Evolutionary conservation across 106 monocot species (phyloP).

Genomic region (Xerophyta viscosa): DNA sequence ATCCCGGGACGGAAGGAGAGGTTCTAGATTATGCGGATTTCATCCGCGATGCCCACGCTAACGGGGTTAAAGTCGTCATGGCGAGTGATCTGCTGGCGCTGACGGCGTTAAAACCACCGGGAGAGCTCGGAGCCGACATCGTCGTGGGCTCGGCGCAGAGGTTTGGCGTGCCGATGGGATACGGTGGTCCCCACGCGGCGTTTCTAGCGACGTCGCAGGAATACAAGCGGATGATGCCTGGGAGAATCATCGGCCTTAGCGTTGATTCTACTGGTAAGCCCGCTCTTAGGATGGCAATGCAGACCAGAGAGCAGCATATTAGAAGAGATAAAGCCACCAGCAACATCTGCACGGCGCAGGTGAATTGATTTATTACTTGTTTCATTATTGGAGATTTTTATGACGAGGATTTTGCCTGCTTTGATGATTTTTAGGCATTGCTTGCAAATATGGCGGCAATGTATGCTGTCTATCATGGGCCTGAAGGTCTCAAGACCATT

Average conservation of each 20-base stretch:
- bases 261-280: constrained; percentile 85
- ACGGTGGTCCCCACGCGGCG: constrained; percentile 95
- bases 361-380: neutral
- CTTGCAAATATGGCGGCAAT: constrained; percentile 99
- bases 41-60: constrained; percentile 67
- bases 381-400: too few species aligned
- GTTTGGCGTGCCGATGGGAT: constrained; percentile 99
- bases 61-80: constrained; percentile 95
- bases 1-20: constrained; percentile 94
- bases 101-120: constrained; percentile 78
- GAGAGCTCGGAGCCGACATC: constrained; percentile 91
- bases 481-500: constrained; percentile 85
- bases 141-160: constrained; percentile 96
- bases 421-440: constrained; percentile 54
- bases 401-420: neutral
- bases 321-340: constrained; percentile 97
- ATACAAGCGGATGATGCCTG: constrained; percentile 98
- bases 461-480: constrained; percentile 98
- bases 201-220: constrained; percentile 97
- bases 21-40: constrained; percentile 79
- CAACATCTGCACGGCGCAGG: constrained; percentile 99
- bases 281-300: constrained; percentile 97
- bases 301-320: constrained; percentile 98
- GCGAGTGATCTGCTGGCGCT: constrained; percentile 79
- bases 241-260: constrained; percentile 90